These are phyloP conservation scores for Grigorovia transvaalensis DNA, from an alignment of 805 yeast species.

Conservation along the genomic window DNA sequence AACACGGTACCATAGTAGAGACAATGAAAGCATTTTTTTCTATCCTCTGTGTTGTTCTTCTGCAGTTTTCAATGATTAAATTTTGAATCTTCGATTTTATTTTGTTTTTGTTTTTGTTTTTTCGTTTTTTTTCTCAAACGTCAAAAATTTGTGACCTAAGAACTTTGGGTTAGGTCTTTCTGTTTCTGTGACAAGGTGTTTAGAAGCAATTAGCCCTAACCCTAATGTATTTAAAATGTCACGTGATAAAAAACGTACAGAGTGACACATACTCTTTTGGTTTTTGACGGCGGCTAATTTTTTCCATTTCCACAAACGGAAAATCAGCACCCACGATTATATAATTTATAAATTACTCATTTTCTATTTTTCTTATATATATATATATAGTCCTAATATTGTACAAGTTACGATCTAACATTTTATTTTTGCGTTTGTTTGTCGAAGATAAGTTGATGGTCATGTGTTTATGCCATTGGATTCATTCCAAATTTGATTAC, in stretches of 20 bases:
- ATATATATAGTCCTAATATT: neutral
- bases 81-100: neutral
- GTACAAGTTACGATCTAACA: neutral
- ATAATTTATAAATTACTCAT: no score
- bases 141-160: no score
- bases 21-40: constrained; percentile 3
- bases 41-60: neutral
- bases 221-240: no score
- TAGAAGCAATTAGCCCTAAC: no score
- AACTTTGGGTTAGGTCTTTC: no score
- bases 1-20: constrained; percentile 18
- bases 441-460: no score
- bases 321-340: neutral
- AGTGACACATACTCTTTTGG: no score
- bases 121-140: no score
- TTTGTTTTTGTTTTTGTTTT: no score
- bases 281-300: neutral
- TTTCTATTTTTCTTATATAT: neutral
- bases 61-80: neutral
- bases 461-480: constrained; percentile 5
- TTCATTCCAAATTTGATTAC: constrained; percentile 28
- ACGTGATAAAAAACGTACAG: no score
- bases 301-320: neutral
- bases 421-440: neutral
- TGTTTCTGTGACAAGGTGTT: no score